These are phyloP conservation scores for Penicillium sp. DNA, from an alignment of 2,329 filamentous ascomycete genomes.

Conservation along the genomic window DNA sequence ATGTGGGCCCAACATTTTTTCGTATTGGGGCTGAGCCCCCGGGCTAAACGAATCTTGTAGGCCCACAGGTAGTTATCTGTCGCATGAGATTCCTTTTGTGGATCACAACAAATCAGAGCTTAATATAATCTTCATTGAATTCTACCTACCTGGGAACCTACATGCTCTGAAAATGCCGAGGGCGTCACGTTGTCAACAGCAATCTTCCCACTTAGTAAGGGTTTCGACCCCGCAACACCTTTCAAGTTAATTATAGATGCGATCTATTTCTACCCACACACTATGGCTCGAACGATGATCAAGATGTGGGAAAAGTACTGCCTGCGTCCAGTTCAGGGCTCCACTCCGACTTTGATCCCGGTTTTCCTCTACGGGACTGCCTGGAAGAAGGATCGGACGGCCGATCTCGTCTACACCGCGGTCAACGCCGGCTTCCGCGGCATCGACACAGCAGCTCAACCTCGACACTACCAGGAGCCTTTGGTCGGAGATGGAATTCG, in stretches of 20 bases:
- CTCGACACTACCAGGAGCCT: conserved; percentile 73
- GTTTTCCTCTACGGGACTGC: conserved; percentile 74
- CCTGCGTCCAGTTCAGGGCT: conserved; percentile 27
- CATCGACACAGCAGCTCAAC: conserved; percentile 76
- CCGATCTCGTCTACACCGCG: conserved; percentile 66
- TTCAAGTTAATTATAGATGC: not conserved
- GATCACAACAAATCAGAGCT: too few relatives aligned
- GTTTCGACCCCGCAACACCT: not conserved
- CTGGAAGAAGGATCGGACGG: conserved; percentile 75
- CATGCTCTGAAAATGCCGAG: not conserved
- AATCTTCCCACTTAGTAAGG: not conserved
- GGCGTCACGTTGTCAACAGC: not conserved
- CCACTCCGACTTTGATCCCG: conserved; percentile 34
- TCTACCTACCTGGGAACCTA: not conserved
- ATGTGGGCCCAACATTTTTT: too few relatives aligned
- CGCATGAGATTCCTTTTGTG: too few relatives aligned
- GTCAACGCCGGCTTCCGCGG: conserved; percentile 68
- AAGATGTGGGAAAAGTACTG: conserved; percentile 34
- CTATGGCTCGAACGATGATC: conserved; percentile 23
- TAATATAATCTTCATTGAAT: too few relatives aligned
- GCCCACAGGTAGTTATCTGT: too few relatives aligned
- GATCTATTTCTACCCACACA: not conserved
- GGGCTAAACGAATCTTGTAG: too few relatives aligned
- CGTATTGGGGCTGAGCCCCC: too few relatives aligned
- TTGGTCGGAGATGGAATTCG: conserved; percentile 68